These are phyloP conservation scores for Intubia oerlemansii DNA, from an alignment of 2,329 filamentous ascomycete species.

Conservation along the genomic window DNA sequence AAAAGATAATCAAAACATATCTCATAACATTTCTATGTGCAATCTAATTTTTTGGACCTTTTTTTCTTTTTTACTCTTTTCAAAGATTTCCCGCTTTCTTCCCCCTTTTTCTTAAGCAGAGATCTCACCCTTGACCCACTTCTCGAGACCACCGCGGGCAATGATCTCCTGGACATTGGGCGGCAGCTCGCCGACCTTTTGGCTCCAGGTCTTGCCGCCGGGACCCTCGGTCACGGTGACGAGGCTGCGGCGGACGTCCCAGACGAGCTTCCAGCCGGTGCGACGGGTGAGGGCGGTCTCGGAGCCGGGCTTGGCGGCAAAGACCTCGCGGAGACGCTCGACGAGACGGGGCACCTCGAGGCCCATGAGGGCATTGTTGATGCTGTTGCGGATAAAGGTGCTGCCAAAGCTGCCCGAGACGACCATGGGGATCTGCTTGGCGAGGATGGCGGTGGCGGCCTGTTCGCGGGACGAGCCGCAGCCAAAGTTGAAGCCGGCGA, in stretches of 20 bases:
- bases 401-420: constrained; percentile 65
- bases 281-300: constrained; percentile 34
- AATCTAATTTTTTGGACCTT: no score
- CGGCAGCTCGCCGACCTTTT: constrained; percentile 38
- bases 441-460: constrained; percentile 69
- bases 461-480: constrained; percentile 54
- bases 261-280: constrained; percentile 66
- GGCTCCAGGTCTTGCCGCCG: constrained; percentile 46
- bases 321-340: constrained; percentile 41
- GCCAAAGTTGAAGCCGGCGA: constrained; percentile 77
- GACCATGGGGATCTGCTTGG: constrained; percentile 60
- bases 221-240: constrained; percentile 51
- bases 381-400: constrained; percentile 63
- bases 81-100: no score
- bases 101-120: constrained; percentile 7
- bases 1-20: no score
- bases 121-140: constrained; percentile 61
- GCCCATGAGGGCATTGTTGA: constrained; percentile 39
- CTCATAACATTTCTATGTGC: no score
- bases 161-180: constrained; percentile 74
- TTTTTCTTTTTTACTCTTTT: no score
- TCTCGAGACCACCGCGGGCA: constrained; percentile 54
- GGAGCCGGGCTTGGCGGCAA: constrained; percentile 10
- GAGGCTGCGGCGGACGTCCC: constrained; percentile 56
- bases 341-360: constrained; percentile 49